Base-by-base conservation (phyloP, 1,284 basidiomycete genomes). In the Bondarzewia mesenterica region DNA sequence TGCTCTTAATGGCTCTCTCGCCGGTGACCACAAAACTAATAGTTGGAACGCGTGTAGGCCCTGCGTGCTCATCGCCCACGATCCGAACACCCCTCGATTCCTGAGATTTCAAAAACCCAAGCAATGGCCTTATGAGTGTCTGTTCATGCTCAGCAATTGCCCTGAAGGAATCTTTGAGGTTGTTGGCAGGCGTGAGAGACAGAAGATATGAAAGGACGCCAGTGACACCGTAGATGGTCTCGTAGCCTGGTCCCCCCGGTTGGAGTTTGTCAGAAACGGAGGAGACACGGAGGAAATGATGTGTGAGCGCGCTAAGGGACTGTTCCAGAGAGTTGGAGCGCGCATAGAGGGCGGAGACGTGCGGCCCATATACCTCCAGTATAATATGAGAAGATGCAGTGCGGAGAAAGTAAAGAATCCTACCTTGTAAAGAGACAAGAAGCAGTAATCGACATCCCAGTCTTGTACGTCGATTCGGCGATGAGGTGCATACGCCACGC, bases 401-500 rank as follows among this genome's bases (percentile, higher is more conserved):
- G n/a, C n/a, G 12, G 10, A 32, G 3, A 32, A 12, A 10, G 12
- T 32, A 10, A 27, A 16, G 37, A 21, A 10, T 14, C 60, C n/a
- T 38, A 82, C 86, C 75, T 90, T 90, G 70, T 90, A 90, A 54
- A 81, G 74, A 2, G 83, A 80, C 61, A 88, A 83, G 47, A 82
- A 77, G 42, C 74, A 77, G 58, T 80, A 86, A 56, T 90, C 85
- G 29, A 86, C 73, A 48, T 86, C 84, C 87, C 85, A 89, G 41
- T 72, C 78, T 52, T 72, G 74, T 4, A 88, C 85, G 55, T 85
- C 77, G 18, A 89, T 76, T 44, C 67, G 64, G 7, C 85, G 69
- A 58, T 90, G 86, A 1, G 87, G 86, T 4, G 85, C 84, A 56
- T 85, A 89, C 3, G 86, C 85, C 1, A 90, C 88, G 52, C 85